Conservation (phyloP, 768 basidiomycete species). For the Trametes gibbosa region DNA sequence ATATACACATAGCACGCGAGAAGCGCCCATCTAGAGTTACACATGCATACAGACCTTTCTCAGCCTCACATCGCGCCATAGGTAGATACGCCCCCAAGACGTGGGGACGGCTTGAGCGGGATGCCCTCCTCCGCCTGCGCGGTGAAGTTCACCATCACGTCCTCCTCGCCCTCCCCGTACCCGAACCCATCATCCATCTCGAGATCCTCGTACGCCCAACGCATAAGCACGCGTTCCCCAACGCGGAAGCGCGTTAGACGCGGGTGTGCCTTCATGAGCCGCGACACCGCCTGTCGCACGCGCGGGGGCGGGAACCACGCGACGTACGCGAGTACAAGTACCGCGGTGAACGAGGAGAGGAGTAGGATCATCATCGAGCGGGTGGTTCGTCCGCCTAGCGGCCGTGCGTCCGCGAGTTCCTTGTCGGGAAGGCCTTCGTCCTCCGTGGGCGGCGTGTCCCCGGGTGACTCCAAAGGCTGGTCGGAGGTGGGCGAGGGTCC, state of each 20-base stretch:
- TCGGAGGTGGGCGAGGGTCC: background rate
- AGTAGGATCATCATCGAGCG: slow-evolving; percentile 18
- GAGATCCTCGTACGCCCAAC: slow-evolving; percentile 50
- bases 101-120: slow-evolving; percentile 39
- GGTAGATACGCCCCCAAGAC: slow-evolving; percentile 9
- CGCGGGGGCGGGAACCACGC: slow-evolving; percentile 25
- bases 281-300: slow-evolving; percentile 20
- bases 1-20: slow-evolving; percentile 1
- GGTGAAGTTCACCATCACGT: slow-evolving; percentile 43
- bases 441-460: slow-evolving; percentile 16
- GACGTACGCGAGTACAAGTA: slow-evolving; percentile 23
- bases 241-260: slow-evolving; percentile 34
- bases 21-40: slow-evolving; percentile 3
- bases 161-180: slow-evolving; percentile 30
- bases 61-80: slow-evolving; percentile 19
- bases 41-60: background rate
- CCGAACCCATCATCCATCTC: slow-evolving; percentile 19
- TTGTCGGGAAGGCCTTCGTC: background rate
- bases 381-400: background rate
- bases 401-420: slow-evolving; percentile 16
- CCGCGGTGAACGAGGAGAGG: slow-evolving; percentile 18
- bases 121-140: slow-evolving; percentile 38
- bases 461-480: background rate
- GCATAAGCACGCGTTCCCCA: slow-evolving; percentile 40
- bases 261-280: slow-evolving; percentile 24